Conservation (phyloP, 1,284 basidiomycete species). For the Cerioporus squamosus region DNA sequence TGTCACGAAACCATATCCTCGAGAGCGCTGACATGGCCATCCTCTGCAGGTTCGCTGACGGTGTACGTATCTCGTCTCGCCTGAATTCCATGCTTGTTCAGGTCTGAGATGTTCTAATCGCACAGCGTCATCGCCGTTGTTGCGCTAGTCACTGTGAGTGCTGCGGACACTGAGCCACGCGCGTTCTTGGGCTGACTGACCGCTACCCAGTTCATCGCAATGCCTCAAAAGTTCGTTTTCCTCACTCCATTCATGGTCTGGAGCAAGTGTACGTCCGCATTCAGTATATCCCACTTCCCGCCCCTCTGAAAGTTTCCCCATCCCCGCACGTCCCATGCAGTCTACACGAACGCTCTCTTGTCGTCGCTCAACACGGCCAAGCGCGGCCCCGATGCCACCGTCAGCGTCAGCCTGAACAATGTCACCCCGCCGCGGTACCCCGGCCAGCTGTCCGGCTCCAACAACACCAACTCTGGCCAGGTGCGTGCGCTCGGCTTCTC, state of each 20-base stretch:
- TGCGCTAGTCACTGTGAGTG: background rate
- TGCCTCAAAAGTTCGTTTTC: conserved; percentile 44
- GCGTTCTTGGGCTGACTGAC: background rate
- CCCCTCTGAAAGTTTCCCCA: no score
- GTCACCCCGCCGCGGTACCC: background rate
- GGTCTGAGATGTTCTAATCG: no score
- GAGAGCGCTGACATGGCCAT: no score
- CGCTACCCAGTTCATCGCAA: conserved; percentile 37
- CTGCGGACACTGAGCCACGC: background rate
- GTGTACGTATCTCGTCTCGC: background rate
- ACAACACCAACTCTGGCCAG: background rate
- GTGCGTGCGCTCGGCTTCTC: background rate
- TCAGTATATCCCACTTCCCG: background rate
- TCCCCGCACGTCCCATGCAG: conserved; percentile 29
- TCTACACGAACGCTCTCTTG: conserved; percentile 45
- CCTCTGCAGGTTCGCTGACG: conserved; percentile 2
- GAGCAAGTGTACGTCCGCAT: conserved; percentile 36
- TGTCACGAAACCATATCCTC: background rate
- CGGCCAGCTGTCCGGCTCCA: background rate
- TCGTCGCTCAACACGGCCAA: conserved; percentile 25
- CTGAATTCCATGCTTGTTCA: no score
- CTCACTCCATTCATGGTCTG: conserved; percentile 43
- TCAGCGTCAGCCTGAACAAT: background rate
- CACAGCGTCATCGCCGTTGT: background rate
- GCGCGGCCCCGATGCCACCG: background rate